These are phyloP conservation scores for Vitellaria paradoxa DNA, from an alignment of 179 eudicot genomes.

Conservation along the genomic window DNA sequence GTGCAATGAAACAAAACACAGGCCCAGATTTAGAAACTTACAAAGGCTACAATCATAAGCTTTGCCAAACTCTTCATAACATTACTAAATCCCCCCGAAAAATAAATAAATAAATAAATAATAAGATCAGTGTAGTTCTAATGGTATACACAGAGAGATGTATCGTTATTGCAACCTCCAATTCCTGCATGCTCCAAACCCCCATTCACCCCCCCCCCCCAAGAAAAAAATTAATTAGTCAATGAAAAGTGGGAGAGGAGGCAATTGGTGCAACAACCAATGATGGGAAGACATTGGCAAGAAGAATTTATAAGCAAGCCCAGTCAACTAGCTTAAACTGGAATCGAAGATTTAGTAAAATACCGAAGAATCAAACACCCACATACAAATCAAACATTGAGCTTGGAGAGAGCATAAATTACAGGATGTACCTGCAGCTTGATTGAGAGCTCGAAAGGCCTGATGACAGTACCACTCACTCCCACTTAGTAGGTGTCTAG, in stretches of 20 bases:
- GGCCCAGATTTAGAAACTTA: not conserved
- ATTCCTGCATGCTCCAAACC: too few species aligned
- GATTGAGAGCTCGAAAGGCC: conserved; percentile 97
- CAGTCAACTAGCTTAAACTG: not conserved
- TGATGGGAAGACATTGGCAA: not conserved
- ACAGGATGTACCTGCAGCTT: conserved; percentile 81
- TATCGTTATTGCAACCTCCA: too few species aligned
- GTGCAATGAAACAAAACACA: conserved; percentile 1
- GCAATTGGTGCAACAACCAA: not conserved
- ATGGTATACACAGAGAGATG: not conserved
- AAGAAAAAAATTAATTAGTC: not conserved
- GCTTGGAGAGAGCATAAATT: not conserved
- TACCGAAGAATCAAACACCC: not conserved
- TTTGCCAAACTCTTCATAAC: not conserved
- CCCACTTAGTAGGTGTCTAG: conserved; percentile 82
- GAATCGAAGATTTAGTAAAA: not conserved
- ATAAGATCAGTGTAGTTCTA: not conserved
- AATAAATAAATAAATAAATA: not conserved
- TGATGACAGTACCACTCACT: conserved; percentile 97
- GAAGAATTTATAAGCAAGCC: not conserved
- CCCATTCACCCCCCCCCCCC: not conserved
- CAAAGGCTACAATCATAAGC: not conserved
- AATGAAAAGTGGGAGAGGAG: not conserved
- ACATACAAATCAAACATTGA: not conserved
- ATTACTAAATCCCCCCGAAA: not conserved